phyloP scores from a whole-genome alignment of 2,329 filamentous ascomycete genomes.

The Didymella sp. region DNA sequence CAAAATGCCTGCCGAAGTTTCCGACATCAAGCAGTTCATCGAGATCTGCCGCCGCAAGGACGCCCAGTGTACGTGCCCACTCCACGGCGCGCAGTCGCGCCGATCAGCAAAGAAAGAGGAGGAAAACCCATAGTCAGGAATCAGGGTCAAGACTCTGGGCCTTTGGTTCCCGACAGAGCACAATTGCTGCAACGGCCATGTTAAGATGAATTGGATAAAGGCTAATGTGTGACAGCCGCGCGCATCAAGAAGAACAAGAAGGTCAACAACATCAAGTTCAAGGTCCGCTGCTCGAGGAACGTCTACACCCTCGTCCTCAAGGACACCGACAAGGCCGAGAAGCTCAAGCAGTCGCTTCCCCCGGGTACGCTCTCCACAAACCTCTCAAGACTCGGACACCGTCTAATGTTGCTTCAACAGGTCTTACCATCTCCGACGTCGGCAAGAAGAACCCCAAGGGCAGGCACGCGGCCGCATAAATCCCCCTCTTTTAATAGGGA shows the following conservation, averaged over 20 bases:
- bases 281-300: slow-evolving; percentile 97
- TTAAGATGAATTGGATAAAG: background rate
- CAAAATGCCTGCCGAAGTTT: slow-evolving; percentile 98
- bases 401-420: slow-evolving; percentile 48
- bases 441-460: slow-evolving; percentile 69
- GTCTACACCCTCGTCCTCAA: slow-evolving; percentile 98
- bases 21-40: slow-evolving; percentile 99
- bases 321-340: slow-evolving; percentile 99
- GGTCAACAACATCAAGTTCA: slow-evolving; percentile 97
- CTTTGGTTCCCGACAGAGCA: too few relatives aligned
- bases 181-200: too few relatives aligned
- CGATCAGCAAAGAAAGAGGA: slow-evolving; percentile 1
- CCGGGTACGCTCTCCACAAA: slow-evolving; percentile 76
- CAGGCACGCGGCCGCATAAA: slow-evolving; percentile 53
- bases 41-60: slow-evolving; percentile 99
- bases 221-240: slow-evolving; percentile 49
- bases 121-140: background rate
- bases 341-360: slow-evolving; percentile 98
- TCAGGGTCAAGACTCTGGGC: background rate
- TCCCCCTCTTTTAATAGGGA: too few relatives aligned
- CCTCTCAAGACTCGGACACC: too few relatives aligned
- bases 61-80: slow-evolving; percentile 84
- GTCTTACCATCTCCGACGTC: slow-evolving; percentile 65
- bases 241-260: slow-evolving; percentile 86
- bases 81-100: slow-evolving; percentile 54